Base-by-base conservation (phyloP, 768 basidiomycete genomes). In the Floccularia luteovirens region DNA sequence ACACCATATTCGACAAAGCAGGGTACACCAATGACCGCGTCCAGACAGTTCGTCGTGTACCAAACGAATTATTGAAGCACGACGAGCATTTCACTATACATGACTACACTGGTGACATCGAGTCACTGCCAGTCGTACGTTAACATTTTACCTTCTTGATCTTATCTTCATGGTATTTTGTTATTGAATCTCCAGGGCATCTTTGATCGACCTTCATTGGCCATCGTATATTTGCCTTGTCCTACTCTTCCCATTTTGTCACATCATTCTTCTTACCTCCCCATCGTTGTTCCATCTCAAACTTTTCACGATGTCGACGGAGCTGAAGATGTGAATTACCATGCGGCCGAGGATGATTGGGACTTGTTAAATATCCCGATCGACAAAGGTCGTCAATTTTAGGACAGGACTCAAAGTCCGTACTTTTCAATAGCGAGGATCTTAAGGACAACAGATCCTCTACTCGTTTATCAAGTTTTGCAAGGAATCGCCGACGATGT, bases 161-260 rank as follows among this genome's bases (percentile, higher is more conserved):
- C 49, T 50, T 54, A 48, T 59, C 59, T 60, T 64, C 59, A 63
- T 60, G 49, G 32, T 60, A 22, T 28, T 55, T 55, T 57, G 52
- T 32, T 55, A 76, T 73, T 59, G 66, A 57, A 52, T 52, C 51
- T 56, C 44, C 64, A 65, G 57, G 53, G 54, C 38, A 47, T 50
- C 51, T 50, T 57, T 43, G 60, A 59, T 38, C 59, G 63, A 50
- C 79, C 71, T 40, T 83, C 83, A 23, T 62, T 88, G 47, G 85
- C 80, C 17, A 64, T 88, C 44, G 63, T 86, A 41, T 83, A 76
- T 58, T 58, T 85, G 33, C 85, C 85, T 36, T 67, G 67, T 43
- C 49, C 60, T 16, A 57, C 67, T 42, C 54, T 64, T 33, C 58
- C 57, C n/a, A 40, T 48, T 35, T 48, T 67, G 23, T 52, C 61